Evolutionary conservation across 2,329 filamentous ascomycete genomes (phyloP), one percentile per base, ranked within the genome.

Genomic region (Cladosporium velox): DNA sequence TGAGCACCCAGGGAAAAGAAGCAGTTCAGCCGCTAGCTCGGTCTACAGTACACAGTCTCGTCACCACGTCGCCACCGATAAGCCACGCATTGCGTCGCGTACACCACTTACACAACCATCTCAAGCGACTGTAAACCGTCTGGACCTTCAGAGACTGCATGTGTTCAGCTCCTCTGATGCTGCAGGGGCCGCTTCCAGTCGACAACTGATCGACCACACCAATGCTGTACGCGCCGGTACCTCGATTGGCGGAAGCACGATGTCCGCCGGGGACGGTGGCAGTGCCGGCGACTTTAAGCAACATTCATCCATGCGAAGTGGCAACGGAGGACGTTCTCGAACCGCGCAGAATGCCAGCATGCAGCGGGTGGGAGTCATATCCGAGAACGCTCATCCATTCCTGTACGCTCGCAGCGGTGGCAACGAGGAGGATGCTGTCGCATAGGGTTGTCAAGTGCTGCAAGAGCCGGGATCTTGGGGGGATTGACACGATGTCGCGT

Each of bases 21-120:
- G 70, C 66, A 70, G 64, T 35, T 72, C 72, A 12, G 51, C 64
- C 18, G 67, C 70, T 35, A 74, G 70, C 58, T 80, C 71, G 6
- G 66, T 66, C 12, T 70, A 67, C 59, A 70, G 70, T 32, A 38
- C 30, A 26, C 34, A 34, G 12, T 64, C 51, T 14, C 18, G 26
- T 21, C 63, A 52, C 30, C 30, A 35, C 30, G 24, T 35, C 30
- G 28, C 41, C 52, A 47, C 51, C 12, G 52, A 65, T 24, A 52
- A 34, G 26, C 4, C 47, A 24, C 35, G 26, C 24, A 57, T 21
- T 47, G 24, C 32, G 18, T 32, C 51, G 15, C 51, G 35, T 10
- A 26, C 34, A 30, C 18, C 61, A 55, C 26, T 26, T 6, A 8
- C 21, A n/a, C 61, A 26, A 44, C n/a, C 35, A 34, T 11, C 24